These are phyloP conservation scores for Apiosordaria backusii DNA, from an alignment of 495 filamentous ascomycete genomes.

Conservation along the genomic window DNA sequence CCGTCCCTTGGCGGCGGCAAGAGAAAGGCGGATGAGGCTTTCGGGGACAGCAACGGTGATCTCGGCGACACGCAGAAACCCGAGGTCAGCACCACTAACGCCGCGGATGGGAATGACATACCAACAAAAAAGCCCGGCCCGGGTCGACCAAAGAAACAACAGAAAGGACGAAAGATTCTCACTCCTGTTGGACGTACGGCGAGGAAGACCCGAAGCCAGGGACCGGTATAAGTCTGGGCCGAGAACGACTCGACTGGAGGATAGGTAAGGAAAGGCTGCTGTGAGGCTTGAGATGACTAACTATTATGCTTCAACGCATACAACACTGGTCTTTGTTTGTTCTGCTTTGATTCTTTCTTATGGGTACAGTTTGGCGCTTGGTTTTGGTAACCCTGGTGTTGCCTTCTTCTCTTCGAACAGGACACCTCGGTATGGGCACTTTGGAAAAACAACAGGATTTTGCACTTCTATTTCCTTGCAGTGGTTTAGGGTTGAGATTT, in stretches of 20 bases:
- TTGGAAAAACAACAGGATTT: no score
- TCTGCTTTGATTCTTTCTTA: no score
- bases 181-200: constrained; percentile 36
- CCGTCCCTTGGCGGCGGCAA: constrained; percentile 11
- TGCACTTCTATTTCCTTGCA: no score
- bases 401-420: no score
- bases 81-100: constrained; percentile 21
- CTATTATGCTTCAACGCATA: constrained; percentile 1
- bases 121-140: constrained; percentile 29
- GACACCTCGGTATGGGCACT: no score
- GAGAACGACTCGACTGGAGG: background rate
- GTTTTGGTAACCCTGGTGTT: no score
- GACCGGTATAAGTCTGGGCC: constrained; percentile 30
- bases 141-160: constrained; percentile 40
- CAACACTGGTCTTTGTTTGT: no score
- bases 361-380: no score
- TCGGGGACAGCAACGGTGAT: constrained; percentile 20
- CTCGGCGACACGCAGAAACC: constrained; percentile 38
- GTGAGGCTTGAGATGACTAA: constrained; percentile 9
- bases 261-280: constrained; percentile 2
- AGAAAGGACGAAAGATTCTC: constrained; percentile 34
- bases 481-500: no score
- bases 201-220: constrained; percentile 47
- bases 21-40: constrained; percentile 15
- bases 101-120: background rate